Conservation (phyloP, 2,329 filamentous ascomycete genomes). For the Pyricularia pennisetigena region DNA sequence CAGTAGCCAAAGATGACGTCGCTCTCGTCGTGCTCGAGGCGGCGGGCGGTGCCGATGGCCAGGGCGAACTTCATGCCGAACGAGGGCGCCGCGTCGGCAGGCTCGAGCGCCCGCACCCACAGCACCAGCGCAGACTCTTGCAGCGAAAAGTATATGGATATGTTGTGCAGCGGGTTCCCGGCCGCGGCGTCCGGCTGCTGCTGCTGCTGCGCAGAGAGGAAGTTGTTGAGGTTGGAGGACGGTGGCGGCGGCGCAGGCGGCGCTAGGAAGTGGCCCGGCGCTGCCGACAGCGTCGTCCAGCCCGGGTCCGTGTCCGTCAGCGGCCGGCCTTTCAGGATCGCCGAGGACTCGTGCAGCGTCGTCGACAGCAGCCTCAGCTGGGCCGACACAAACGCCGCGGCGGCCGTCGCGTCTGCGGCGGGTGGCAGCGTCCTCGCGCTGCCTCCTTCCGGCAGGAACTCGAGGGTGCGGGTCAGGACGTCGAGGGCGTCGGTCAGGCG, state of each 20-base stretch:
- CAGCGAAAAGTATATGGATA: constrained; percentile 68
- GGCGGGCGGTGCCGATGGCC: constrained; percentile 55
- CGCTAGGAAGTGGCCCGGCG: constrained; percentile 31
- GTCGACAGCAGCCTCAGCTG: constrained; percentile 47
- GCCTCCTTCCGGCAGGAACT: constrained; percentile 40
- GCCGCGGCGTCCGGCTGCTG: not conserved
- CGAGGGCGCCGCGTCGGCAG: constrained; percentile 50
- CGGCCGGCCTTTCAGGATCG: constrained; percentile 45
- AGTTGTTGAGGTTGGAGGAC: not conserved
- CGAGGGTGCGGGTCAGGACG: constrained; percentile 67
- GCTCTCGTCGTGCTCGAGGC: constrained; percentile 69
- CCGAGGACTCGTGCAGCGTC: constrained; percentile 39
- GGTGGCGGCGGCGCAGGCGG: constrained; percentile 15
- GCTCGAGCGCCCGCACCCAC: constrained; percentile 59
- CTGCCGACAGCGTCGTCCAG: constrained; percentile 34
- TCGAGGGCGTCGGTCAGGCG: constrained; percentile 77
- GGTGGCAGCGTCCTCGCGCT: constrained; percentile 19
- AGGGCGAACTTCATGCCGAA: constrained; percentile 58
- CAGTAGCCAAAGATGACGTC: constrained; percentile 63
- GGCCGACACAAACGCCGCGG: constrained; percentile 35
- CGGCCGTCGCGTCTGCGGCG: constrained; percentile 40
- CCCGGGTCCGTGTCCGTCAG: constrained; percentile 25
- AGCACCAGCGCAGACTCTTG: constrained; percentile 62
- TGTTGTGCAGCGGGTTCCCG: constrained; percentile 9
- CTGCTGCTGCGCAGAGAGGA: constrained; percentile 37